Evolutionary conservation across 2,329 filamentous ascomycete genomes (phyloP).

Genomic region (Mariannaea sp.): DNA sequence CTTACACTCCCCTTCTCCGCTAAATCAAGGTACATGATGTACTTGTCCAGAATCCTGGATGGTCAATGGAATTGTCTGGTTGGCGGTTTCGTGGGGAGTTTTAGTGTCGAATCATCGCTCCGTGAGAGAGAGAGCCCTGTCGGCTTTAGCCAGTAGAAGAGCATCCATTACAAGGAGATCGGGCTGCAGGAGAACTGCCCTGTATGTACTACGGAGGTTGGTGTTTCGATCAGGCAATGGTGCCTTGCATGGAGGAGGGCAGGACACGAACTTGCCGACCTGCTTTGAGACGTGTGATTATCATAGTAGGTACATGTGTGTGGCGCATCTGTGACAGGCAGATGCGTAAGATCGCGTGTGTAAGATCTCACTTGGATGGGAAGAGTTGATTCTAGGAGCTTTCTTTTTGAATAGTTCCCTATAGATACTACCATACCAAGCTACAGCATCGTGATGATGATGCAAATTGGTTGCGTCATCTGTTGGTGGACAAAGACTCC

Average conservation of each 20-base stretch:
- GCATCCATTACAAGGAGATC: constrained; percentile 14
- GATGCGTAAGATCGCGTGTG: neutral
- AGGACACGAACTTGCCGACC: no score
- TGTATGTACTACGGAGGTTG: neutral
- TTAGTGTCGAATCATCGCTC: neutral
- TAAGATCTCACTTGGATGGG: neutral
- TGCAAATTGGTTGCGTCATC: no score
- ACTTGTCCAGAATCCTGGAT: no score
- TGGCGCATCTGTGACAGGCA: neutral
- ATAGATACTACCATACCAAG: no score
- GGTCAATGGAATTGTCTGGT: constrained; percentile 7
- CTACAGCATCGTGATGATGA: no score
- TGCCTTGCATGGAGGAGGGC: constrained; percentile 16
- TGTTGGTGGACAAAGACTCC: no score
- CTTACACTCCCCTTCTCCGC: no score
- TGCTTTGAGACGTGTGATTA: neutral
- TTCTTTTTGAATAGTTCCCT: no score
- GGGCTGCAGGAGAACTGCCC: neutral
- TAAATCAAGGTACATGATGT: no score
- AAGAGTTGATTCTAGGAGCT: neutral
- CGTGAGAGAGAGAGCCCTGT: neutral
- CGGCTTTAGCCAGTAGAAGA: constrained; percentile 11
- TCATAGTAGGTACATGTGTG: neutral
- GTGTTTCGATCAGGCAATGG: constrained; percentile 15
- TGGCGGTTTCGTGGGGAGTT: neutral